phyloP scores from a whole-genome alignment of 495 filamentous ascomycete genomes.

The Pseudomonodictys pantanalensis region DNA sequence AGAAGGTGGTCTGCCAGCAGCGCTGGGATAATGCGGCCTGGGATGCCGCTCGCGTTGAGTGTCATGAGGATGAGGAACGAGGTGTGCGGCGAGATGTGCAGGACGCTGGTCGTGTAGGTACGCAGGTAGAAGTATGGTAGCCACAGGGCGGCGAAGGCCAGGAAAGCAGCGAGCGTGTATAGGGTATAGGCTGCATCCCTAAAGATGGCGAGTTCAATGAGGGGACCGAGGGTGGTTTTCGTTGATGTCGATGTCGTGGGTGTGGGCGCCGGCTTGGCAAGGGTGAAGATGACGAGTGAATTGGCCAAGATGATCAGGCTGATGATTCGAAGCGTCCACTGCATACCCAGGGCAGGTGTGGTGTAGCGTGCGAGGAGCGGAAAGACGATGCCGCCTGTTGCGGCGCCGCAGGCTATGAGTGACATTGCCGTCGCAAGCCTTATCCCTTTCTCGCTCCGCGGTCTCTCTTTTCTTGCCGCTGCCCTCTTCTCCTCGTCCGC shows the following conservation, averaged over 20 bases:
- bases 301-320: slow-evolving; percentile 67
- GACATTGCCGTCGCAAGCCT: slow-evolving; percentile 67
- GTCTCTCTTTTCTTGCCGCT: too few species aligned
- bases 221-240: slow-evolving; percentile 45
- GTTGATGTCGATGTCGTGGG: slow-evolving; percentile 27
- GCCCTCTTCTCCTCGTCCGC: background rate
- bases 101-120: slow-evolving; percentile 53
- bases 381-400: slow-evolving; percentile 75
- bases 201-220: slow-evolving; percentile 69
- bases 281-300: slow-evolving; percentile 53
- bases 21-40: slow-evolving; percentile 64
- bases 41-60: slow-evolving; percentile 66
- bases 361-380: slow-evolving; percentile 71
- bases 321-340: slow-evolving; percentile 74
- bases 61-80: slow-evolving; percentile 68
- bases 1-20: slow-evolving; percentile 59
- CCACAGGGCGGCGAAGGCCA: slow-evolving; percentile 67
- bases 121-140: slow-evolving; percentile 72
- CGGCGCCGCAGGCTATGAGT: slow-evolving; percentile 63
- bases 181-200: slow-evolving; percentile 62
- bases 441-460: slow-evolving; percentile 37
- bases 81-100: slow-evolving; percentile 52
- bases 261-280: slow-evolving; percentile 60
- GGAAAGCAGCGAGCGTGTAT: slow-evolving; percentile 65
- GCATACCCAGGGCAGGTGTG: slow-evolving; percentile 67